phyloP scores from a whole-genome alignment of 177 flowering plant species.

The Vitis hybrid region DNA sequence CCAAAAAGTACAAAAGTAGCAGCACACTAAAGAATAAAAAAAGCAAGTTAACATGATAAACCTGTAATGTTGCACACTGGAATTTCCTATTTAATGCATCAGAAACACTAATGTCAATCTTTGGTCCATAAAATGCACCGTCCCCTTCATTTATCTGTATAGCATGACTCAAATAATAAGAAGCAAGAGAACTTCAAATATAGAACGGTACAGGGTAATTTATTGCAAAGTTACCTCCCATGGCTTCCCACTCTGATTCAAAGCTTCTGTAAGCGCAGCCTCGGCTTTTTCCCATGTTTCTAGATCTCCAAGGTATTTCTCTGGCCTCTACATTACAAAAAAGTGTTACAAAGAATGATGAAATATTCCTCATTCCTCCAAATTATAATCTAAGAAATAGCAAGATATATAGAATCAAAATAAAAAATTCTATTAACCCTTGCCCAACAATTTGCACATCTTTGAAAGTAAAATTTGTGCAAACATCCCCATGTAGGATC shows the following conservation, averaged over 20 bases:
- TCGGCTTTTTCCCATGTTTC: slow-evolving; percentile 93
- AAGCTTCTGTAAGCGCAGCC: slow-evolving; percentile 78
- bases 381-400: no score
- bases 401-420: no score
- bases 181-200: no score
- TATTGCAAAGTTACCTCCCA: slow-evolving; percentile 69
- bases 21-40: not conserved
- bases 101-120: slow-evolving; percentile 92
- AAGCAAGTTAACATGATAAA: slow-evolving; percentile 12
- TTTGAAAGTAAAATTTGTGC: no score
- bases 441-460: no score
- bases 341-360: not conserved
- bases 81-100: slow-evolving; percentile 95
- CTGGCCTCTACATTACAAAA: slow-evolving; percentile 71
- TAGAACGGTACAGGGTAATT: no score
- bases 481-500: no score
- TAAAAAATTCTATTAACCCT: no score
- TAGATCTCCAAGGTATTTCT: slow-evolving; percentile 77
- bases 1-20: not conserved
- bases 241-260: slow-evolving; percentile 82
- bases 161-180: not conserved
- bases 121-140: slow-evolving; percentile 99
- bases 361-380: no score
- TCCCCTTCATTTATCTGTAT: slow-evolving; percentile 89
- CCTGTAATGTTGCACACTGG: slow-evolving; percentile 99